Evolutionary conservation across 306 rosid species (phyloP).

Genomic region (Vicia faba): DNA sequence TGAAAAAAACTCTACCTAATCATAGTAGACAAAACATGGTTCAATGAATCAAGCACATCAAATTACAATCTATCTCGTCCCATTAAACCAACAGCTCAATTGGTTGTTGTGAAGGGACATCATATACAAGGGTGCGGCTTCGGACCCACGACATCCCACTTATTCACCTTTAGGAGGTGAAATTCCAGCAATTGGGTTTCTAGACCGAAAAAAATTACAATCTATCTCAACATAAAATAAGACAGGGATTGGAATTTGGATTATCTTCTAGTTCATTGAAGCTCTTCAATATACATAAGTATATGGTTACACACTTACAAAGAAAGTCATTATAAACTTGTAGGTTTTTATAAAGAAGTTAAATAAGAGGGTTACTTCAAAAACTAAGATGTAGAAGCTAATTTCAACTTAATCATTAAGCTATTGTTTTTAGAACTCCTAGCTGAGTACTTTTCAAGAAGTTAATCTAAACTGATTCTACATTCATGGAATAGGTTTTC

Average conservation of each 20-base stretch:
- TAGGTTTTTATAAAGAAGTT: slow-evolving; percentile 1
- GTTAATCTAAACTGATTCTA: not conserved
- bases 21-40: slow-evolving; percentile 16
- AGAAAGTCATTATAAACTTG: not conserved
- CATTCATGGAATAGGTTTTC: slow-evolving; percentile 14
- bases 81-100: too few relatives aligned
- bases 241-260: not conserved
- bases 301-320: not conserved
- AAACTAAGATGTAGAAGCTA: slow-evolving; percentile 3
- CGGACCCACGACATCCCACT: too few relatives aligned
- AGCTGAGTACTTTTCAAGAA: not conserved
- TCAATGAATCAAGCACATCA: not conserved
- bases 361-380: not conserved
- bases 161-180: too few relatives aligned
- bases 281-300: not conserved
- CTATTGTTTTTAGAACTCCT: not conserved
- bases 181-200: too few relatives aligned
- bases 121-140: too few relatives aligned
- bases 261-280: not conserved
- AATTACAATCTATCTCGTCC: not conserved
- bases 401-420: not conserved
- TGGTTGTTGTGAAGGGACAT: too few relatives aligned
- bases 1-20: slow-evolving; percentile 3
- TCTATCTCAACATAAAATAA: not conserved
- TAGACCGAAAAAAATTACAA: too few relatives aligned